Percentiles rank a stretch among this genome's conserved stretches.
phyloP scores from a whole-genome alignment of 768 basidiomycete species.

The Boletus subparvulus region DNA sequence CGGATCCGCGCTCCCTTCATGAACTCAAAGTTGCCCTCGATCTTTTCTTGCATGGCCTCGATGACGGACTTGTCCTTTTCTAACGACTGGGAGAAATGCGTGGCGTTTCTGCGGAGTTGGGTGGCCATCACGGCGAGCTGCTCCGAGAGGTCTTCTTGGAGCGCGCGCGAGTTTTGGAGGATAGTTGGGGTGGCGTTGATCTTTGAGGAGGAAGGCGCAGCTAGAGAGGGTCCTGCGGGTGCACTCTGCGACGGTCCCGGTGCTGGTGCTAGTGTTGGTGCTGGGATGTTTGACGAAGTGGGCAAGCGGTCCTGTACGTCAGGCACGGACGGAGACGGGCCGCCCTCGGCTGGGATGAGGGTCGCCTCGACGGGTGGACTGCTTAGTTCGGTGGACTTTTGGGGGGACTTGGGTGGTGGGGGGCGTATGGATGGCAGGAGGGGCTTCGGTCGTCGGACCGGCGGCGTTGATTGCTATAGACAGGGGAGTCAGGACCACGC shows the following conservation, averaged over 20 bases:
- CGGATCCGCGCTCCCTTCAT: slow-evolving; percentile 67
- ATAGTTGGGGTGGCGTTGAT: slow-evolving; percentile 38
- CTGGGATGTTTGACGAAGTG: slow-evolving; percentile 30
- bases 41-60: slow-evolving; percentile 61
- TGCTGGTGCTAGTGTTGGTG: slow-evolving; percentile 20
- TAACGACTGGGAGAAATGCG: slow-evolving; percentile 72
- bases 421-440: slow-evolving; percentile 56
- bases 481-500: background rate
- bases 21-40: slow-evolving; percentile 69
- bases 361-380: slow-evolving; percentile 19
- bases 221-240: slow-evolving; percentile 27
- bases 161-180: slow-evolving; percentile 54
- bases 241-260: slow-evolving; percentile 4
- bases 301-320: slow-evolving; percentile 39
- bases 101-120: slow-evolving; percentile 80
- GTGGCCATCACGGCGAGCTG: slow-evolving; percentile 84
- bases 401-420: slow-evolving; percentile 29
- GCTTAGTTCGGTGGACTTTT: background rate
- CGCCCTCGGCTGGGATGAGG: slow-evolving; percentile 26
- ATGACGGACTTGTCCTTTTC: slow-evolving; percentile 74
- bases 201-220: slow-evolving; percentile 34
- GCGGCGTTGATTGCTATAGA: slow-evolving; percentile 43
- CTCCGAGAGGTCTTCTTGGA: slow-evolving; percentile 72
- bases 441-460: slow-evolving; percentile 41
- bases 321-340: slow-evolving; percentile 6